Conservation (phyloP, 2,329 filamentous ascomycete genomes). For the Epicoccum nigrum region DNA sequence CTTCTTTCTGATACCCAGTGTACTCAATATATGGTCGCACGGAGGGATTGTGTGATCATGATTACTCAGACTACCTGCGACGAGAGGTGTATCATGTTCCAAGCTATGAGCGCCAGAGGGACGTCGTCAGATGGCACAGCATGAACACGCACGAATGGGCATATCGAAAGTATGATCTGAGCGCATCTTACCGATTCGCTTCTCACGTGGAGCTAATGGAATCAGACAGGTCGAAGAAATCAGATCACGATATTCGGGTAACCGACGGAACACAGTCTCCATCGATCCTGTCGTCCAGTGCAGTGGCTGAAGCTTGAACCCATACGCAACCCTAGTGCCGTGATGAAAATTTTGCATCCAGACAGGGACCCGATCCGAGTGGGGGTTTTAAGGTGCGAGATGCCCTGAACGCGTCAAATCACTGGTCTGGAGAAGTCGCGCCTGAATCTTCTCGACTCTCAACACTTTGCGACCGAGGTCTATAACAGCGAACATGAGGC, state of each 20-base stretch:
- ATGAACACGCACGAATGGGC: no score
- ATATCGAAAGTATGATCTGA: no score
- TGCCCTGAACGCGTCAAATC: neutral
- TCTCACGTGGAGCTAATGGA: no score
- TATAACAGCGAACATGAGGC: slow-evolving; percentile 3
- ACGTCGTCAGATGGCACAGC: no score
- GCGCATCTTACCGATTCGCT: no score
- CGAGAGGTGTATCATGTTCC: no score
- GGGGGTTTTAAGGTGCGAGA: neutral
- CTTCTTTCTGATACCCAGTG: no score
- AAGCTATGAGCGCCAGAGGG: no score
- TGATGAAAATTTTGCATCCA: slow-evolving; percentile 1
- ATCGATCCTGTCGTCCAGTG: neutral
- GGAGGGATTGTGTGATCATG: no score
- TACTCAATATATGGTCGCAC: no score
- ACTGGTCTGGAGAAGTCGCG: neutral
- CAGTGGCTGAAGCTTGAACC: neutral
- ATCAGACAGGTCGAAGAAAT: no score
- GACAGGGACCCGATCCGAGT: neutral
- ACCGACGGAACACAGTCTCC: neutral
- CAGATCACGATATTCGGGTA: neutral
- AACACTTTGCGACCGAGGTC: slow-evolving; percentile 7
- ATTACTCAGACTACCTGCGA: no score
- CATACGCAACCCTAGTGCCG: neutral
- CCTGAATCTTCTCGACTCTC: slow-evolving; percentile 1